Conservation (phyloP, 768 basidiomycete genomes). For the Lentinula sp. region DNA sequence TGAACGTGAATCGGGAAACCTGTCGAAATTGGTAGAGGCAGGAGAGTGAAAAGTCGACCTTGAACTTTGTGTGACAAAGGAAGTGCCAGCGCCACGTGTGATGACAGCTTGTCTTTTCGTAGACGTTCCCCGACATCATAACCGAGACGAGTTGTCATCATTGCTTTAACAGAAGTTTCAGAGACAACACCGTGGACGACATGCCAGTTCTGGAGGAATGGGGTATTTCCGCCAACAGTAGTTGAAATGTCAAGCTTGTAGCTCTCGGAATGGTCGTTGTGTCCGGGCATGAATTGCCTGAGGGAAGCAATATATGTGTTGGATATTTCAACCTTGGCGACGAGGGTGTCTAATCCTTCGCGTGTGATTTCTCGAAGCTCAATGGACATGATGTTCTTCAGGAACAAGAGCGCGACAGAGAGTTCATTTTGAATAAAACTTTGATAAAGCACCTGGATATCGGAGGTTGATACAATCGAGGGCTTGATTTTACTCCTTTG, state of each 20-base stretch:
- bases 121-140: constrained; percentile 13
- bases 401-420: constrained; percentile 19
- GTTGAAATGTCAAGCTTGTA: constrained; percentile 11
- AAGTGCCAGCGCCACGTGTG: constrained; percentile 21
- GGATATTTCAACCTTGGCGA: constrained; percentile 12
- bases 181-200: constrained; percentile 13
- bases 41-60: constrained; percentile 25
- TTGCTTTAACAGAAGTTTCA: constrained; percentile 7
- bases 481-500: constrained; percentile 9
- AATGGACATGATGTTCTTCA: constrained; percentile 20
- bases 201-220: constrained; percentile 11
- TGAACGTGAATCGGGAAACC: constrained; percentile 24
- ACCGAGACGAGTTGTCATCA: constrained; percentile 8
- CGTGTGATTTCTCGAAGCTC: constrained; percentile 17
- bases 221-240: neutral
- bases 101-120: constrained; percentile 21
- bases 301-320: constrained; percentile 10
- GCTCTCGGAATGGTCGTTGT: constrained; percentile 4
- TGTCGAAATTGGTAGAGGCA: constrained; percentile 25
- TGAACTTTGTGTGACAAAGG: constrained; percentile 8
- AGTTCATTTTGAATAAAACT: constrained; percentile 21
- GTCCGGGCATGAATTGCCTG: constrained; percentile 11
- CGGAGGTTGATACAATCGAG: constrained; percentile 6
- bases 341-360: constrained; percentile 10
- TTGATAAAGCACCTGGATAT: constrained; percentile 15